phyloP scores from a whole-genome alignment of 2,329 filamentous ascomycete species.

The Aspergillus ochraceus region DNA sequence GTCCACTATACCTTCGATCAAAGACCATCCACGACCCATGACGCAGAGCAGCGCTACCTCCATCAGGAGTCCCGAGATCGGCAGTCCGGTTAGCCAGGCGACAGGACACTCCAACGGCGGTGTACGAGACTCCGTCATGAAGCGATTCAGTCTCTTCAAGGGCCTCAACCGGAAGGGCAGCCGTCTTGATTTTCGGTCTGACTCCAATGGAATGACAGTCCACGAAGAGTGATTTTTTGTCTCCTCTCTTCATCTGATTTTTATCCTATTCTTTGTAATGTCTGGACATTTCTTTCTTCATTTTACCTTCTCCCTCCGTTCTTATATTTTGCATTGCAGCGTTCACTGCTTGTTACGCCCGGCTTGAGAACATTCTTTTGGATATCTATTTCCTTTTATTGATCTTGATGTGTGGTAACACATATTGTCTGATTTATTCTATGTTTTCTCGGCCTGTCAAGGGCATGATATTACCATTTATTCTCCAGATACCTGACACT shows the following conservation, averaged over 20 bases:
- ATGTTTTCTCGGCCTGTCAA: neutral
- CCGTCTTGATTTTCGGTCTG: slow-evolving; percentile 50
- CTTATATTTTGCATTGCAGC: slow-evolving; percentile 19
- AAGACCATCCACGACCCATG: slow-evolving; percentile 34
- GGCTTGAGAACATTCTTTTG: slow-evolving; percentile 5
- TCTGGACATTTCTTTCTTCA: slow-evolving; percentile 23
- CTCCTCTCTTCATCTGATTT: slow-evolving; percentile 20
- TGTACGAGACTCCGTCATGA: slow-evolving; percentile 66
- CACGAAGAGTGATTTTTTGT: slow-evolving; percentile 36
- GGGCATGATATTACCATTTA: slow-evolving; percentile 5
- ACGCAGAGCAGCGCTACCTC: slow-evolving; percentile 30
- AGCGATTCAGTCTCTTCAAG: slow-evolving; percentile 75
- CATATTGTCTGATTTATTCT: slow-evolving; percentile 9
- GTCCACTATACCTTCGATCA: slow-evolving; percentile 36
- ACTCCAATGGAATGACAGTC: slow-evolving; percentile 27
- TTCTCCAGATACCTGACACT: slow-evolving; percentile 3
- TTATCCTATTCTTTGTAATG: slow-evolving; percentile 22
- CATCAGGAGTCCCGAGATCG: slow-evolving; percentile 18
- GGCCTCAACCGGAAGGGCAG: slow-evolving; percentile 66
- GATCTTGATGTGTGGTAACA: slow-evolving; percentile 8
- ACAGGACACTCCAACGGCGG: slow-evolving; percentile 41
- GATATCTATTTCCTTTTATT: slow-evolving; percentile 11
- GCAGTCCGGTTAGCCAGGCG: slow-evolving; percentile 29
- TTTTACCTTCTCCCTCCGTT: slow-evolving; percentile 4
- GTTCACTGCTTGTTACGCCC: slow-evolving; percentile 8